Evolutionary conservation across 2,329 filamentous ascomycete species (phyloP).

Genomic region (Cordyceps farinosa): DNA sequence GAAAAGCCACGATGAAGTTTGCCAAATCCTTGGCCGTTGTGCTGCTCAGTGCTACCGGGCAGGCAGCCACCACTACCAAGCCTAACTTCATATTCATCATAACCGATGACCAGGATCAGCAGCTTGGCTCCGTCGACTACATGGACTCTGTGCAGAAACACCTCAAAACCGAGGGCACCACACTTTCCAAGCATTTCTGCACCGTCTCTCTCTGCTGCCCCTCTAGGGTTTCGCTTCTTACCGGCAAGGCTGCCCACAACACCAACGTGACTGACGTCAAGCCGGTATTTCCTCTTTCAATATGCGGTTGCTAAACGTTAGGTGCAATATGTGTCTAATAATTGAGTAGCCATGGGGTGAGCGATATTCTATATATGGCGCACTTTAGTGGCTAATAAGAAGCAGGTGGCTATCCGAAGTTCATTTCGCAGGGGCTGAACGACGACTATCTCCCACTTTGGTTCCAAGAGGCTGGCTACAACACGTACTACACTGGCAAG

Average conservation of each 20-base stretch:
- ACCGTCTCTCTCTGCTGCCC: constrained; percentile 64
- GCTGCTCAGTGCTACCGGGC: neutral
- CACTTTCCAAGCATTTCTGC: constrained; percentile 59
- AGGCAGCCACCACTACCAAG: constrained; percentile 5
- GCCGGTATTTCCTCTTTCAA: constrained; percentile 45
- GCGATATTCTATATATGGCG: no score
- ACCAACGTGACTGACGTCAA: constrained; percentile 57
- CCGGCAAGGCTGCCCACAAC: constrained; percentile 56
- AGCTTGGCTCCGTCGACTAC: constrained; percentile 57
- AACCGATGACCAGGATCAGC: constrained; percentile 63
- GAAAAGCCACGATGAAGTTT: neutral
- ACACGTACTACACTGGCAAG: constrained; percentile 54
- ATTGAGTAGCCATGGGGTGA: constrained; percentile 23
- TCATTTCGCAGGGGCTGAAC: constrained; percentile 48
- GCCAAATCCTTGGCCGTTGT: neutral
- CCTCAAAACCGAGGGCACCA: constrained; percentile 53
- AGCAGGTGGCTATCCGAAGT: constrained; percentile 43
- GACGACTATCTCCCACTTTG: constrained; percentile 48
- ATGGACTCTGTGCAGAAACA: constrained; percentile 54
- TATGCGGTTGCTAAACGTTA: constrained; percentile 25
- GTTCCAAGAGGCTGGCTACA: constrained; percentile 49
- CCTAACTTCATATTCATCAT: constrained; percentile 64
- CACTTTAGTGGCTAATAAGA: neutral
- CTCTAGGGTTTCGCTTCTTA: constrained; percentile 58
- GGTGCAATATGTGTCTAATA: neutral